A percentile compares a stretch with the other conserved stretches of the same genome.
Conservation (phyloP, 305 asterid species). For the Rubia balearica region DNA sequence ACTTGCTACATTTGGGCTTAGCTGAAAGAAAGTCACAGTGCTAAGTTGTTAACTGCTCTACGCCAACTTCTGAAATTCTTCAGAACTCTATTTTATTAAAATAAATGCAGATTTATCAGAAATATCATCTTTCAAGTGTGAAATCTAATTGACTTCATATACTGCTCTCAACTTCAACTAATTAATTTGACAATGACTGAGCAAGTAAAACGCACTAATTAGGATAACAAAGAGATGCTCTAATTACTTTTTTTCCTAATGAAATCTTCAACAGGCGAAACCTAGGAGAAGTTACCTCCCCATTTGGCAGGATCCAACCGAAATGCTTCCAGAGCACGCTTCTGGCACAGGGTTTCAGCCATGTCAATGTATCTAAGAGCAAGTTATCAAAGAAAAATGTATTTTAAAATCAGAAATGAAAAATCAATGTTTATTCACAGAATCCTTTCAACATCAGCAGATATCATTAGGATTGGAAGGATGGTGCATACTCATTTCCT, state of each 20-base stretch:
- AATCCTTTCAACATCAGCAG: not conserved
- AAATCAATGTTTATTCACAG: not conserved
- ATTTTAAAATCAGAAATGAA: not conserved
- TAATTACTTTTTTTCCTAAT: not conserved
- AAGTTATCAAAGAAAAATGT: not conserved
- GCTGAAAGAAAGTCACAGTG: not conserved
- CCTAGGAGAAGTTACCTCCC: conserved; percentile 52
- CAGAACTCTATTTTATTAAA: not conserved
- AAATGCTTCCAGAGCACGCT: conserved; percentile 77
- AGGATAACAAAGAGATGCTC: not conserved
- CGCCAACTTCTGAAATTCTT: not conserved
- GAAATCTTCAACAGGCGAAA: not conserved
- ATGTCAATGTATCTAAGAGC: conserved; percentile 67
- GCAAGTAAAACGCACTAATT: not conserved
- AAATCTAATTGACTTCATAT: not conserved
- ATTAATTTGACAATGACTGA: not conserved
- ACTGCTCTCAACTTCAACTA: not conserved
- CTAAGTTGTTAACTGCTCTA: not conserved
- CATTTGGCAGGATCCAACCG: conserved; percentile 87
- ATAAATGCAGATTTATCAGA: not conserved
- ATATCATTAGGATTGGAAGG: conserved; percentile 5
- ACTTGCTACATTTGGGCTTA: not conserved
- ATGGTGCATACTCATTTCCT: conserved; percentile 66
- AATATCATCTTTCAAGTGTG: not conserved
- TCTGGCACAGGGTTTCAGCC: conserved; percentile 92